These are phyloP conservation scores for Nicotiana paniculata DNA, from an alignment of 257 asterid genomes.

Conservation along the genomic window DNA sequence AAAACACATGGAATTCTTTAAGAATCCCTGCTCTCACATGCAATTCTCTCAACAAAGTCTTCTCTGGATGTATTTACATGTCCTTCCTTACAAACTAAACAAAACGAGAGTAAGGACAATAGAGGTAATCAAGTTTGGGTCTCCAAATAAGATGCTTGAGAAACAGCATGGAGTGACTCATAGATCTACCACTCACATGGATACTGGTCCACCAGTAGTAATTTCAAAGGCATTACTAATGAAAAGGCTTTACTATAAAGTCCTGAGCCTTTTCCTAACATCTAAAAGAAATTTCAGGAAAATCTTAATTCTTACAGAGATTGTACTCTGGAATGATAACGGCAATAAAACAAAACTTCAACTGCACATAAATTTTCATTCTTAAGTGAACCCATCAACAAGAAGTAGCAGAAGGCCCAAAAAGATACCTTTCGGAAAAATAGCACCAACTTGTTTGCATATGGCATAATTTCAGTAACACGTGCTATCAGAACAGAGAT, in stretches of 20 bases:
- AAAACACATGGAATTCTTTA: background rate
- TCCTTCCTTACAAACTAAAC: background rate
- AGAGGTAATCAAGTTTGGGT: background rate
- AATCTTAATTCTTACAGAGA: background rate
- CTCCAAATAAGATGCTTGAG: background rate
- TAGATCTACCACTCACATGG: background rate
- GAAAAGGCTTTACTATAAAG: background rate
- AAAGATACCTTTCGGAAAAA: constrained; percentile 78
- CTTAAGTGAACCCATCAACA: background rate
- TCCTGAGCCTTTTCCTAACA: background rate
- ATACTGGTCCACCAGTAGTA: too few relatives aligned
- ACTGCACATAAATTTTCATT: background rate
- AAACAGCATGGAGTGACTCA: background rate
- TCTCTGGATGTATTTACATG: background rate
- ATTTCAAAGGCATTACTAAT: background rate
- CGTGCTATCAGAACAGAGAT: constrained; percentile 77
- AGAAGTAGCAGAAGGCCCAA: background rate
- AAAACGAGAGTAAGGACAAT: background rate
- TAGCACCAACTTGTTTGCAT: constrained; percentile 71
- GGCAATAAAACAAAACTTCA: background rate
- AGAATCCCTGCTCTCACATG: background rate
- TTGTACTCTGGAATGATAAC: background rate
- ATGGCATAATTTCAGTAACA: constrained; percentile 61
- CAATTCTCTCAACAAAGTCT: background rate
- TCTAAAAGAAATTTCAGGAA: background rate